Evolutionary conservation across 1,139 yeast genomes (phyloP).

Genomic region (Hemisphaericaspora xylofermentans): DNA sequence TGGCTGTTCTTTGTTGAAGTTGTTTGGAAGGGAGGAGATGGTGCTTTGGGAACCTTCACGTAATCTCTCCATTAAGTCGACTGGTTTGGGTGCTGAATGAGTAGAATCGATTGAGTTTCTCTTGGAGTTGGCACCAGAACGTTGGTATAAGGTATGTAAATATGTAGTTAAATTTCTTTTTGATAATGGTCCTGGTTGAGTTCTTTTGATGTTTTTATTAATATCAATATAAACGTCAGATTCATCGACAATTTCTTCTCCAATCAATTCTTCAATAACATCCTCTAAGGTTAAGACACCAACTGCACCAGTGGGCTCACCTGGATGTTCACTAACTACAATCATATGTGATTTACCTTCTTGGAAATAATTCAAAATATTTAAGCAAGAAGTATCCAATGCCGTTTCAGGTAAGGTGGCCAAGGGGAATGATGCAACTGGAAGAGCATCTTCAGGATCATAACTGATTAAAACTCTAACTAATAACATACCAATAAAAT

Average conservation of each 20-base stretch:
- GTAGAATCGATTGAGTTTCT: constrained; percentile 37
- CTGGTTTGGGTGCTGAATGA: constrained; percentile 1
- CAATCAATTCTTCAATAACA: constrained; percentile 94
- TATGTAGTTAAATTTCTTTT: constrained; percentile 70
- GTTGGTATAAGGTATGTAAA: constrained; percentile 56
- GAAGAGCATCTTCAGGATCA: constrained; percentile 94
- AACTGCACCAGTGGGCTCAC: constrained; percentile 80
- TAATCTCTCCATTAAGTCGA: constrained; percentile 13
- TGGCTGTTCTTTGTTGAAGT: constrained; percentile 3
- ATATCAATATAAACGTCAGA: constrained; percentile 94
- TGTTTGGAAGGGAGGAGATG: constrained; percentile 12
- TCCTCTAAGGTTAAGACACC: constrained; percentile 95
- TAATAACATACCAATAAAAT: constrained; percentile 91
- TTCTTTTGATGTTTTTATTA: constrained; percentile 79
- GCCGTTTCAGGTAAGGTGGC: constrained; percentile 96
- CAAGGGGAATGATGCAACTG: constrained; percentile 89
- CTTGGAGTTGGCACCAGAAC: constrained; percentile 30
- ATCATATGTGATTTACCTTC: constrained; percentile 99
- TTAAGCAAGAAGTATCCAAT: constrained; percentile 87
- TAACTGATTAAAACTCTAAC: constrained; percentile 91
- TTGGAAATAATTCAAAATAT: constrained; percentile 92
- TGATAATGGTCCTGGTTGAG: constrained; percentile 81
- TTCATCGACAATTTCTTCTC: constrained; percentile 97
- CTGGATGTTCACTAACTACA: constrained; percentile 83
- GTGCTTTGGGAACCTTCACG: constrained; percentile 11